phyloP scores from a whole-genome alignment of 2,329 filamentous ascomycete genomes.

The Ceratocystis alfenasii region DNA sequence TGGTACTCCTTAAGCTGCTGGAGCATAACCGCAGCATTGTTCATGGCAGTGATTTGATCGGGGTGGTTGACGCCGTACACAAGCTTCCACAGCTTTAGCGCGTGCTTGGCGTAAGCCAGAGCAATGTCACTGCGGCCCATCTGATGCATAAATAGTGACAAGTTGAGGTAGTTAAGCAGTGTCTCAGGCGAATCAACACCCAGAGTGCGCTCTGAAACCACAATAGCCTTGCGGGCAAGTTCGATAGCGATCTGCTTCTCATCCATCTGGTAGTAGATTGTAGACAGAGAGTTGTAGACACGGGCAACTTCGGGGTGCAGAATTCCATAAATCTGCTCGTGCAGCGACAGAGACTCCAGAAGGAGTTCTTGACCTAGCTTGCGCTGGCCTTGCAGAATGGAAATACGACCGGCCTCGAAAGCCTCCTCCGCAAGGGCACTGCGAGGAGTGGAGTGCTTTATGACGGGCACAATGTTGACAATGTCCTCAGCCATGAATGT shows the following conservation, averaged over 20 bases:
- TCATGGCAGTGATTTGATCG: slow-evolving; percentile 95
- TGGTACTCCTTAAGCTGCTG: slow-evolving; percentile 91
- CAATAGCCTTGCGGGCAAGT: slow-evolving; percentile 88
- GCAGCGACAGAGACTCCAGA: slow-evolving; percentile 86
- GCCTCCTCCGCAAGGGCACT: slow-evolving; percentile 90
- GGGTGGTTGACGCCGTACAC: slow-evolving; percentile 90
- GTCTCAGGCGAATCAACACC: slow-evolving; percentile 91
- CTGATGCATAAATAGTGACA: slow-evolving; percentile 87
- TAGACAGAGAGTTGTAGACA: slow-evolving; percentile 88
- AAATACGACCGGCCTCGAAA: slow-evolving; percentile 87
- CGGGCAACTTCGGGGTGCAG: slow-evolving; percentile 92
- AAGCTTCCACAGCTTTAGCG: slow-evolving; percentile 89
- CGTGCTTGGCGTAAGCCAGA: slow-evolving; percentile 82
- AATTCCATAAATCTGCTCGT: slow-evolving; percentile 98
- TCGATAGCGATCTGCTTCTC: slow-evolving; percentile 95
- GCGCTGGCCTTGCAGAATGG: slow-evolving; percentile 88
- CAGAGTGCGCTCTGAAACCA: slow-evolving; percentile 86
- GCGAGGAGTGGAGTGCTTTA: slow-evolving; percentile 88
- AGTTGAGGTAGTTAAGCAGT: slow-evolving; percentile 87
- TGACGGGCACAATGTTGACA: slow-evolving; percentile 80
- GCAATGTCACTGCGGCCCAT: slow-evolving; percentile 79
- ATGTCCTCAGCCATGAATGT: slow-evolving; percentile 73
- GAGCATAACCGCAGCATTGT: slow-evolving; percentile 97
- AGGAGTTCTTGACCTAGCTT: slow-evolving; percentile 92
- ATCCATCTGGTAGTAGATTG: slow-evolving; percentile 94